Percentiles rank a stretch among this genome's conserved stretches.
These are phyloP conservation scores for Juglanconis oblonga DNA, from an alignment of 2,329 filamentous ascomycete genomes.

Conservation along the genomic window DNA sequence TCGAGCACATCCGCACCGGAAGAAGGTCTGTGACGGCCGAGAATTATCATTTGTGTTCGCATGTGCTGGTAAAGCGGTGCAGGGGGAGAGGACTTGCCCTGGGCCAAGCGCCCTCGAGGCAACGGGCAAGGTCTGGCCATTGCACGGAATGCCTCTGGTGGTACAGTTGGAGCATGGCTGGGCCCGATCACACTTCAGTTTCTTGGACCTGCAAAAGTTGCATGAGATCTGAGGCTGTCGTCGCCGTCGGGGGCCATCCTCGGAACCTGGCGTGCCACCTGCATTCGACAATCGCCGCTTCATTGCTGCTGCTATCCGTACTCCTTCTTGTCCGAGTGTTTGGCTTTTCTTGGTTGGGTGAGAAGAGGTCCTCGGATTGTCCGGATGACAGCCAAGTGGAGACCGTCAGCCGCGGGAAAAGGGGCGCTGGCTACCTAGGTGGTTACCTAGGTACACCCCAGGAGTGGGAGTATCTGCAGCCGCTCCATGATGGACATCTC, in stretches of 20 bases:
- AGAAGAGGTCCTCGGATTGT: slow-evolving; percentile 5
- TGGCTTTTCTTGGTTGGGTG: not conserved
- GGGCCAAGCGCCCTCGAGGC: not conserved
- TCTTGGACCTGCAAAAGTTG: slow-evolving; percentile 30
- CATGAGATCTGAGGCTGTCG: slow-evolving; percentile 31
- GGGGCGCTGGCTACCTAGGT: no score
- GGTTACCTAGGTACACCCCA: no score
- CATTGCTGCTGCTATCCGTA: not conserved
- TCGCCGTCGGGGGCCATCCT: slow-evolving; percentile 4
- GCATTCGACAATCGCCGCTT: slow-evolving; percentile 5
- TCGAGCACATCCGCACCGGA: slow-evolving; percentile 20
- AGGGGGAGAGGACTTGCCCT: not conserved
- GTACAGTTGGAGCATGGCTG: slow-evolving; percentile 28
- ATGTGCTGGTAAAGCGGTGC: not conserved
- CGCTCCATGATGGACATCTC: no score
- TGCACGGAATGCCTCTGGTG: slow-evolving; percentile 25
- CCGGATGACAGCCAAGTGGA: not conserved
- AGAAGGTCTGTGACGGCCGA: not conserved
- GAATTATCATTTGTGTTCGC: not conserved
- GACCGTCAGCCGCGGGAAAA: no score
- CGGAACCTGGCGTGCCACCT: not conserved
- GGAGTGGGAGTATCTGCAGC: no score
- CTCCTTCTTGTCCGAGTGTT: not conserved
- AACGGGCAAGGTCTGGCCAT: slow-evolving; percentile 15
- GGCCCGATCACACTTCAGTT: slow-evolving; percentile 31